Evolutionary conservation across 441 rosid genomes (phyloP), one percentile per base, ranked within the genome.

Genomic region (Raphanus hybrid): DNA sequence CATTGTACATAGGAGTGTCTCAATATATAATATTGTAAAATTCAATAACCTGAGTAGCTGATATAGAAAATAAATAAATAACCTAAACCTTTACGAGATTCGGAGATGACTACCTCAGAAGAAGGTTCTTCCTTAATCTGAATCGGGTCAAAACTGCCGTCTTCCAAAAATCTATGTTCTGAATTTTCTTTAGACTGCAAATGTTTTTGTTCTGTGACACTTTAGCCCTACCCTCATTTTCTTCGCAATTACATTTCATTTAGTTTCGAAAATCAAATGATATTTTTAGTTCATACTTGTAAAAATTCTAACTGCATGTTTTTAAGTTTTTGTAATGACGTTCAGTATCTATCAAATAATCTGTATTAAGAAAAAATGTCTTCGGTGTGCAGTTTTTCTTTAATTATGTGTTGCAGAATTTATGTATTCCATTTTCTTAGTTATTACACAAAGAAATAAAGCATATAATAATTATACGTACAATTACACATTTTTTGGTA

Each of bases 91-190:
- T 55, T 55, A 55, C 60, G 11, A 55, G 60, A 18, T 18, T 55
- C 12, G 61, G 61, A 55, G 61, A 55, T 16, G 59, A 0, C 8
- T 54, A 55, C 11, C 27, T 18, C 9, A 54, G 59, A 15, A 54
- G 59, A 54, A 54, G 23, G 59, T 15, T 54, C 59, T 54, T 54
- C 26, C 23, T 54, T 54, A 15, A 54, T 54, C 59, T 54, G 4
- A 54, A 54, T 54, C 59, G 59, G 59, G 59, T 54, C 59, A 54
- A 54, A 54, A 54, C 59, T 54, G 59, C 59, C 59, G 59, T 54
- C 59, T 54, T 50, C 57, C 57, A 50, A 50, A n/a, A 54, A 15
- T 8, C 16, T 7, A 54, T 7, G 59, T 54, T 54, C 59, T 54
- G 59, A 54, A 54, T 15, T 54, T 15, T 54, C 23, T 7, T 10